phyloP scores from a whole-genome alignment of 2,329 filamentous ascomycete species.

The Acephala macrosclerotiorum region DNA sequence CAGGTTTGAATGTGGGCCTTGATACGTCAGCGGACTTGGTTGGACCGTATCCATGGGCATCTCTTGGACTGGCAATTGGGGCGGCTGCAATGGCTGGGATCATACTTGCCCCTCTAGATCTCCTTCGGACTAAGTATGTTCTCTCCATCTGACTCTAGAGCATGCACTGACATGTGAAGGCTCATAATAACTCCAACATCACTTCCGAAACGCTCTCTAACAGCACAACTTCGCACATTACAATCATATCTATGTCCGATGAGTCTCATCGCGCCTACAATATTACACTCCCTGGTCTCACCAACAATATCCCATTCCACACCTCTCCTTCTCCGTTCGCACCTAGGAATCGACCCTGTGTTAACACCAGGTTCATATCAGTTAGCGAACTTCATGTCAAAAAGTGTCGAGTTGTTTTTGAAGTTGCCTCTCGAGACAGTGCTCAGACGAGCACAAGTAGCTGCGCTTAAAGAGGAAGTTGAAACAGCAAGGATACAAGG shows the following conservation, averaged over 20 bases:
- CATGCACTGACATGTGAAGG: slow-evolving; percentile 51
- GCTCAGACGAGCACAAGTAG: slow-evolving; percentile 85
- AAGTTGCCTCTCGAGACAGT: slow-evolving; percentile 93
- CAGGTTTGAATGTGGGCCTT: slow-evolving; percentile 63
- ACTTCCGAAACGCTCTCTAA: slow-evolving; percentile 78
- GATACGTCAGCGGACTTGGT: slow-evolving; percentile 63
- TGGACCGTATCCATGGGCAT: slow-evolving; percentile 84
- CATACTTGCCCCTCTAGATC: slow-evolving; percentile 84
- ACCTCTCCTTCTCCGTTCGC: slow-evolving; percentile 85
- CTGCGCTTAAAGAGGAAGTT: slow-evolving; percentile 57
- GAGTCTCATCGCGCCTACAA: slow-evolving; percentile 79
- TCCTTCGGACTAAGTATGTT: slow-evolving; percentile 75
- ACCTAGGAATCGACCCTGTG: slow-evolving; percentile 82
- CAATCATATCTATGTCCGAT: slow-evolving; percentile 79
- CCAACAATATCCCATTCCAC: slow-evolving; percentile 83
- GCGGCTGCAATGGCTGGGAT: slow-evolving; percentile 77
- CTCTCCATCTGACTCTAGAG: neutral
- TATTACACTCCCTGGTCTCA: slow-evolving; percentile 85
- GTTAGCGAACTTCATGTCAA: slow-evolving; percentile 81
- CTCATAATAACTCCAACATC: slow-evolving; percentile 86
- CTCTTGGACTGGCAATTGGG: slow-evolving; percentile 73
- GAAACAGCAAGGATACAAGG: slow-evolving; percentile 35
- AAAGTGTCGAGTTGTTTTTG: slow-evolving; percentile 80
- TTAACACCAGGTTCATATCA: slow-evolving; percentile 84
- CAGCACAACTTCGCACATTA: slow-evolving; percentile 74